Percentiles rank a stretch among this genome's conserved stretches.
These are phyloP conservation scores for Tarenaya hassleriana DNA, from an alignment of 345 rosid genomes.

Conservation along the genomic window DNA sequence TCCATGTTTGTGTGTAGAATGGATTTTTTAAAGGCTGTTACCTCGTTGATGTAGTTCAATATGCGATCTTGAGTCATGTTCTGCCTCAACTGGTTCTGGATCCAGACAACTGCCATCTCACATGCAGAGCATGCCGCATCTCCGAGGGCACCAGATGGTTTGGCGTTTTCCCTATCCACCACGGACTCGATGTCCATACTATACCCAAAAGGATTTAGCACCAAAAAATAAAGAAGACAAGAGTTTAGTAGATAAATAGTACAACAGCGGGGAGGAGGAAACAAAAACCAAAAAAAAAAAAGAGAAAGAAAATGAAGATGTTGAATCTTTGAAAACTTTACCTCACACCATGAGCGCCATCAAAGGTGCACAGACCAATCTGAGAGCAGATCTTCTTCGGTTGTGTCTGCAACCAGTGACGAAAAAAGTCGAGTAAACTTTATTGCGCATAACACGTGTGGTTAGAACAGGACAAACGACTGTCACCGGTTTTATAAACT, in stretches of 20 bases:
- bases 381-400: slow-evolving; percentile 81
- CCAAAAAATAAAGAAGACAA: no score
- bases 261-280: no score
- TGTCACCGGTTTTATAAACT: slow-evolving; percentile 6
- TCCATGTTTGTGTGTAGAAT: not conserved
- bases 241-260: not conserved
- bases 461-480: not conserved
- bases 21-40: slow-evolving; percentile 20
- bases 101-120: slow-evolving; percentile 94
- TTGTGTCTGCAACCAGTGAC: slow-evolving; percentile 36
- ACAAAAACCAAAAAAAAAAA: not conserved
- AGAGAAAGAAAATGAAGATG: no score
- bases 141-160: slow-evolving; percentile 28
- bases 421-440: not conserved
- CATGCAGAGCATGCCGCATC: slow-evolving; percentile 71
- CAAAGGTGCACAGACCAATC: slow-evolving; percentile 77
- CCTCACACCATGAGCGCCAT: slow-evolving; percentile 81
- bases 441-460: no score
- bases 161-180: slow-evolving; percentile 40
- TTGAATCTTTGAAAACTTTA: slow-evolving; percentile 20
- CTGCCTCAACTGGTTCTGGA: slow-evolving; percentile 67
- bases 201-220: slow-evolving; percentile 4
- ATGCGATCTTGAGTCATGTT: slow-evolving; percentile 63
- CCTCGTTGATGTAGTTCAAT: slow-evolving; percentile 56
- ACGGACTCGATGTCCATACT: slow-evolving; percentile 74